These are phyloP conservation scores for Penicillium soppii DNA, from an alignment of 495 filamentous ascomycete species.

Conservation along the genomic window DNA sequence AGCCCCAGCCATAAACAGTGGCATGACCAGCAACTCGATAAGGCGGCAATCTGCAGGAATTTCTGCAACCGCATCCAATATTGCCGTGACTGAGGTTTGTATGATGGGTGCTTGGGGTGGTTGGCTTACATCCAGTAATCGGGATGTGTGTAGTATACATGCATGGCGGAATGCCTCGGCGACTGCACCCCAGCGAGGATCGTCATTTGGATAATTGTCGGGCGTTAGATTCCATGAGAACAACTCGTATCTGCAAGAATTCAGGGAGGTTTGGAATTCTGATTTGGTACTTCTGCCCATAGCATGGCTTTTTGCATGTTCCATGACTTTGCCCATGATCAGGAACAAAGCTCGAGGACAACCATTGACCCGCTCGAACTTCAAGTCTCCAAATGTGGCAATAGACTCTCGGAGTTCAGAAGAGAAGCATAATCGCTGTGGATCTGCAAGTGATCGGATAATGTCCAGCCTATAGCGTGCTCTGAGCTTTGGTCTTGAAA, in stretches of 20 bases:
- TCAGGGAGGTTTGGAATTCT: constrained; percentile 20
- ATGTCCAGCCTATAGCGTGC: constrained; percentile 33
- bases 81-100: constrained; percentile 29
- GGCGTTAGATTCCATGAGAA: constrained; percentile 27
- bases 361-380: constrained; percentile 39
- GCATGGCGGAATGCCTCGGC: constrained; percentile 35
- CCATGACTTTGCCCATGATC: constrained; percentile 32
- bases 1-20: constrained; percentile 38
- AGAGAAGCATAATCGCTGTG: constrained; percentile 34
- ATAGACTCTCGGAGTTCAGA: constrained; percentile 33
- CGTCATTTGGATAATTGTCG: constrained; percentile 26
- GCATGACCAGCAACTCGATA: constrained; percentile 33
- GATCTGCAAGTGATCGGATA: constrained; percentile 34
- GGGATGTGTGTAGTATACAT: constrained; percentile 34
- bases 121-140: constrained; percentile 28
- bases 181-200: constrained; percentile 30
- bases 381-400: constrained; percentile 24
- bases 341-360: constrained; percentile 36
- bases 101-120: constrained; percentile 25
- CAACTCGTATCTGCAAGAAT: constrained; percentile 21
- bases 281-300: constrained; percentile 17
- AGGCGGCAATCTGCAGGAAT: constrained; percentile 27
- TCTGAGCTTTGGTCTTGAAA: background rate
- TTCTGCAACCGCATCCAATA: constrained; percentile 32
- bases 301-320: constrained; percentile 33